Evolutionary conservation across 2,329 filamentous ascomycete species (phyloP), one percentile per base, ranked within the genome.

Genomic region (Leptographium radiaticola): DNA sequence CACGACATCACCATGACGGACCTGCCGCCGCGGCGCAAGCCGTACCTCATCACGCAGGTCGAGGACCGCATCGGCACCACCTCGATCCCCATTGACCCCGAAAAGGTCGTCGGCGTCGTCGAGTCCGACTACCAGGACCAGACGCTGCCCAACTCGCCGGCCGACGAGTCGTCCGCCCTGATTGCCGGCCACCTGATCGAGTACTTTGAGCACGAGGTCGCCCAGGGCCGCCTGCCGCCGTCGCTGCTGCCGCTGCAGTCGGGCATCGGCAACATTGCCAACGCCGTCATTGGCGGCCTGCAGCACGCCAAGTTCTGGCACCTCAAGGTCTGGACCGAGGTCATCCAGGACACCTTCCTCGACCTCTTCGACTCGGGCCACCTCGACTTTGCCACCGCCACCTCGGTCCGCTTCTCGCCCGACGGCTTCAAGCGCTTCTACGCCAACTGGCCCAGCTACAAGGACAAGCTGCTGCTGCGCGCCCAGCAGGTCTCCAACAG

Each of bases 1-100:
- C 89, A 95, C 74, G 89, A 95, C 64, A 94, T 95, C 66, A 89
- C 86, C 57, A 85, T 90, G 77, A 88, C 85, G n/a, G 86, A 93
- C 60, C 72, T 90, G 12, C 89, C 89, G 18, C 89, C 89, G 2
- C 71, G 76, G 59, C 77, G 88, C 61, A 94, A 93, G 72, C 89
- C 89, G 2, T 93, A 91, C 70, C 75, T 93, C 31, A 83, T 95
- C 68, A 93, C 89, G 78, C 73, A 79, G 40, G 87, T 88, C 10
- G 87, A 94, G 70, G 89, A 95, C 71, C 81, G 89, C 53, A 93
- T 95, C 64, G 89, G 89, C 53, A 85, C 83, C 7, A 82, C 82
- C 1, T 84, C 88, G 60, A 89, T 95, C 63, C 87, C 89, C 30
- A 75, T 94, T 25, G 89, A 95, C 66, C 83, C 88, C 0, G 64